phyloP scores from a whole-genome alignment of 2,329 filamentous ascomycete species.

The Penicillium rolfsii region DNA sequence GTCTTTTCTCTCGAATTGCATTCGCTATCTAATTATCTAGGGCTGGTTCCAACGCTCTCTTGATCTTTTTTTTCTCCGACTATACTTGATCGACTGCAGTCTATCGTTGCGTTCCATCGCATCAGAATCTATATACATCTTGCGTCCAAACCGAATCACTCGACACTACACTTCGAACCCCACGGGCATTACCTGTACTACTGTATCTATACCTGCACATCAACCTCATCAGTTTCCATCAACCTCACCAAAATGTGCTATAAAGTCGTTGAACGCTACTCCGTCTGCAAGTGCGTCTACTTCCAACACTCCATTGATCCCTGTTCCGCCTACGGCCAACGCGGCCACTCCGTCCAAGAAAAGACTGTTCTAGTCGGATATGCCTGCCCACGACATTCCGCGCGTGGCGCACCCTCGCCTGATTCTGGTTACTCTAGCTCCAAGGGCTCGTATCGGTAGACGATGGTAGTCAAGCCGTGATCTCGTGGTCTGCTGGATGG shows the following conservation, averaged over 20 bases:
- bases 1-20: neutral
- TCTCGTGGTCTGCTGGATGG: conserved; percentile 1
- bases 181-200: neutral
- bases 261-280: conserved; percentile 81
- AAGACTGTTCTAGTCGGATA: conserved; percentile 83
- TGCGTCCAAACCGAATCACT: no score
- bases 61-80: neutral
- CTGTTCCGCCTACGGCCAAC: conserved; percentile 73
- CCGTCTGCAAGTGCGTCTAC: conserved; percentile 85
- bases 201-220: neutral
- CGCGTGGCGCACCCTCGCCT: conserved; percentile 17
- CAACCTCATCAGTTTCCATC: neutral
- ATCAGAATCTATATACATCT: neutral
- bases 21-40: neutral
- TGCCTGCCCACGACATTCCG: conserved; percentile 64
- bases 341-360: conserved; percentile 71
- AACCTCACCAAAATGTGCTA: conserved; percentile 72
- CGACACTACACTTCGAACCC: no score
- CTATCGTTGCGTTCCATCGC: neutral
- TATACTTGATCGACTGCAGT: neutral
- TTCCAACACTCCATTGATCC: conserved; percentile 85
- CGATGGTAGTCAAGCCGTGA: neutral
- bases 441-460: conserved; percentile 26
- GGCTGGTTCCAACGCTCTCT: conserved; percentile 11
- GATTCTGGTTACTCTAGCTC: conserved; percentile 34